Conservation (phyloP, 2,329 filamentous ascomycete genomes). For the Penicillium decumbens region DNA sequence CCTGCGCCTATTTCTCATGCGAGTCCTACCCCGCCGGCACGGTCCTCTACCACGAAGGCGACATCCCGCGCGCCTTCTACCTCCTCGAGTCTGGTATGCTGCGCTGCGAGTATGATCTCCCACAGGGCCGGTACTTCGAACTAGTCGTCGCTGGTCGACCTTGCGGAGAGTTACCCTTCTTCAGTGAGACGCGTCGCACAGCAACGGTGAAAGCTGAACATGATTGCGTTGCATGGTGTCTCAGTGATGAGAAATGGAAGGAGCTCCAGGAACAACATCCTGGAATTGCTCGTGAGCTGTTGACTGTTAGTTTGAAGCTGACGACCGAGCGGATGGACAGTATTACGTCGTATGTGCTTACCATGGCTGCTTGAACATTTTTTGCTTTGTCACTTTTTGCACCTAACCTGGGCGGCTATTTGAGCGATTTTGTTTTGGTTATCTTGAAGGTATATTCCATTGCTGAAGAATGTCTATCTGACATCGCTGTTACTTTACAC, state of each 20-base stretch:
- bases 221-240: constrained; percentile 75
- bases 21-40: constrained; percentile 65
- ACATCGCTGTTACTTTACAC: neutral
- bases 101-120: constrained; percentile 81
- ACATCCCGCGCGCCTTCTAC: constrained; percentile 78
- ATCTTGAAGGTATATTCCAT: too few species aligned
- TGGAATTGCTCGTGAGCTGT: constrained; percentile 74
- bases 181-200: constrained; percentile 81
- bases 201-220: constrained; percentile 80
- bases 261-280: constrained; percentile 66
- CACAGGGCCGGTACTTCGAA: constrained; percentile 83
- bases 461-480: too few species aligned
- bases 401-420: constrained; percentile 1
- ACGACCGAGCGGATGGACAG: constrained; percentile 87
- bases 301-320: constrained; percentile 84
- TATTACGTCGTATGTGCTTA: constrained; percentile 51
- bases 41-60: constrained; percentile 71
- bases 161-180: constrained; percentile 94
- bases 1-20: constrained; percentile 68
- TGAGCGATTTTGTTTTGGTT: constrained; percentile 3
- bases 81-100: constrained; percentile 85
- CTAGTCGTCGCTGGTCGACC: constrained; percentile 92
- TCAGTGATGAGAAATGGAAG: constrained; percentile 68
- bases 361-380: constrained; percentile 29
- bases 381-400: neutral